phyloP scores from a whole-genome alignment of 805 yeast genomes.

The Monosporozyma aquatica region DNA sequence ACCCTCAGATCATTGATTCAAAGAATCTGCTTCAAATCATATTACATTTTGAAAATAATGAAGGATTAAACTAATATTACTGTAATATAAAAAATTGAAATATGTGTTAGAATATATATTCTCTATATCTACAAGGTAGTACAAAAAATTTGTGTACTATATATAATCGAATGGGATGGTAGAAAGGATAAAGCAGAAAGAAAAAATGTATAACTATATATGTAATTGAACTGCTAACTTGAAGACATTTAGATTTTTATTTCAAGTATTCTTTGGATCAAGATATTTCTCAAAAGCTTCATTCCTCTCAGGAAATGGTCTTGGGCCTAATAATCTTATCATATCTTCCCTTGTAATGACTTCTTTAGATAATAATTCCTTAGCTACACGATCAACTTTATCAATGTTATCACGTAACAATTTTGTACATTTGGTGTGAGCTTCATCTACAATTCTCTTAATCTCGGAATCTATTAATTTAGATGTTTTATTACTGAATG shows the following conservation, averaged over 20 bases:
- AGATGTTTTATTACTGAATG: constrained; percentile 83
- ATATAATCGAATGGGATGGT: constrained; percentile 2
- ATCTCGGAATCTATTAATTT: constrained; percentile 74
- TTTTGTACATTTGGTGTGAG: constrained; percentile 59
- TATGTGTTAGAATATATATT: constrained; percentile 1
- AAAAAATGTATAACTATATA: background rate
- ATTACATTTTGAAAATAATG: background rate
- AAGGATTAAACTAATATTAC: too few species aligned
- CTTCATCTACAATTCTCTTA: constrained; percentile 63
- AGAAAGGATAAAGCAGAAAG: constrained; percentile 1
- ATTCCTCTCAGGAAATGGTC: constrained; percentile 85
- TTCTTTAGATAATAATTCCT: constrained; percentile 76
- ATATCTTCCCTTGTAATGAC: constrained; percentile 91
- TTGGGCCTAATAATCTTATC: constrained; percentile 79
- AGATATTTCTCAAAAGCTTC: constrained; percentile 89
- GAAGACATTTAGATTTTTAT: too few species aligned
- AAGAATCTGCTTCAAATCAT: too few species aligned
- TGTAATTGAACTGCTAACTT: too few species aligned
- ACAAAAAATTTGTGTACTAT: too few species aligned
- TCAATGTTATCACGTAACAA: constrained; percentile 57
- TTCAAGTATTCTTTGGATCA: constrained; percentile 28
- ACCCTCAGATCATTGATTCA: too few species aligned
- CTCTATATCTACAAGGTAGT: constrained; percentile 6
- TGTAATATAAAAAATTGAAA: too few species aligned
- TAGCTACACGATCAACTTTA: constrained; percentile 80